Percentiles rank a stretch among this genome's conserved stretches.
Evolutionary conservation across 768 basidiomycete species (phyloP).

Genomic region (Russula sp.): DNA sequence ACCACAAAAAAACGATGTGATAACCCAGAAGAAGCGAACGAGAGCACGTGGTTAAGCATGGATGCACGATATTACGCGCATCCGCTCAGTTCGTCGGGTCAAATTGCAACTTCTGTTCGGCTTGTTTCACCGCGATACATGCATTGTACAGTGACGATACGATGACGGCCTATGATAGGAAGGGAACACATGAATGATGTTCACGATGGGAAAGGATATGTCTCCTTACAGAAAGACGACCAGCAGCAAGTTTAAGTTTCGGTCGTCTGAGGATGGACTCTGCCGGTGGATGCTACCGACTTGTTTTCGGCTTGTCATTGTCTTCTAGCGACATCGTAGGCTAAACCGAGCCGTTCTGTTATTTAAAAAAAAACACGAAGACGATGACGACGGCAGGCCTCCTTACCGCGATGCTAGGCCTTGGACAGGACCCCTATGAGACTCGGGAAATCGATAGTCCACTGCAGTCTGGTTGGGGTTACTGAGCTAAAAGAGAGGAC

Average conservation of each 20-base stretch:
- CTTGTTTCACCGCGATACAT: conserved; percentile 22
- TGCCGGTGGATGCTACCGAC: conserved; percentile 16
- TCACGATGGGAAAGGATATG: background rate
- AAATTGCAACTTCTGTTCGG: conserved; percentile 24
- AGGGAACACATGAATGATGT: background rate
- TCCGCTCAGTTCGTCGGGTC: conserved; percentile 21
- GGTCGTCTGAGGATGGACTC: conserved; percentile 17
- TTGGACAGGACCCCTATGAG: background rate
- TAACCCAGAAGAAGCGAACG: conserved; percentile 1
- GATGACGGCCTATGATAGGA: conserved; percentile 13
- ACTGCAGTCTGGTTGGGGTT: conserved; percentile 14
- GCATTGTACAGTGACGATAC: conserved; percentile 19
- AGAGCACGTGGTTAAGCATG: conserved; percentile 3
- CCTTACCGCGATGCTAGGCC: conserved; percentile 6
- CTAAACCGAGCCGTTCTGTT: conserved; percentile 5
- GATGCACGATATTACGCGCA: background rate
- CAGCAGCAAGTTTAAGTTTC: conserved; percentile 22
- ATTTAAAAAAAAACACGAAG: background rate
- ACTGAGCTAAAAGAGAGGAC: too few relatives aligned
- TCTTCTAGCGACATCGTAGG: conserved; percentile 9
- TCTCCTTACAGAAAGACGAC: conserved; percentile 17
- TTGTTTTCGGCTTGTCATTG: conserved; percentile 7
- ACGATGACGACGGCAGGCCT: background rate
- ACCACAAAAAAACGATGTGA: background rate
- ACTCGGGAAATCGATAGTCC: conserved; percentile 14